Evolutionary conservation across 768 basidiomycete species (phyloP).

Genomic region (Gymnopilus junonius): DNA sequence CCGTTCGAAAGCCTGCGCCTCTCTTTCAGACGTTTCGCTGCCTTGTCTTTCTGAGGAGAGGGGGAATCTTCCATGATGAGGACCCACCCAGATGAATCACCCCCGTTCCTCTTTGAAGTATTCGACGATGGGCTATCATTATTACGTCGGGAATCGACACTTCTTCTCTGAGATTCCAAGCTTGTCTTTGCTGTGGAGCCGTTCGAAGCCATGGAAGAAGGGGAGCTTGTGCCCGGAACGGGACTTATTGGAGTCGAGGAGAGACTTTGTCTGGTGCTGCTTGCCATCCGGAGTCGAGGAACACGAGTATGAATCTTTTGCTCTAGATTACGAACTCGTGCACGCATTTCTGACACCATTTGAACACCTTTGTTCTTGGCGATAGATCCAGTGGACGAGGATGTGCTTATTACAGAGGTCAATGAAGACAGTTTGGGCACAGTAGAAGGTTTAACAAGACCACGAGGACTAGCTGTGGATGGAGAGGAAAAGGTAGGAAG

Average conservation of each 20-base stretch:
- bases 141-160: constrained; percentile 49
- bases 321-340: constrained; percentile 79
- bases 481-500: constrained; percentile 53
- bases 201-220: constrained; percentile 42
- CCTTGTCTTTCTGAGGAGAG: constrained; percentile 61
- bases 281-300: constrained; percentile 82
- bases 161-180: constrained; percentile 48
- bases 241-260: constrained; percentile 33
- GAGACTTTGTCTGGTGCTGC: constrained; percentile 58
- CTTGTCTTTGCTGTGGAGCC: constrained; percentile 47
- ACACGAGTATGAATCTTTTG: constrained; percentile 90
- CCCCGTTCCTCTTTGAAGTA: constrained; percentile 49
- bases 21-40: constrained; percentile 46
- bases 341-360: constrained; percentile 93
- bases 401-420: constrained; percentile 37
- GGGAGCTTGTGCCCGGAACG: constrained; percentile 34
- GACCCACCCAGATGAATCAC: constrained; percentile 82
- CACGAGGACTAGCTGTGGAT: constrained; percentile 49
- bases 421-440: constrained; percentile 42
- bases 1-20: constrained; percentile 68
- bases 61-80: constrained; percentile 90
- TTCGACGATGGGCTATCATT: constrained; percentile 50
- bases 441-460: constrained; percentile 50
- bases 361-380: constrained; percentile 84
- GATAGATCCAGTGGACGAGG: constrained; percentile 48